Evolutionary conservation across 1,284 basidiomycete genomes (phyloP), one percentile per base, ranked within the genome.

Genomic region (Microbotryum intermedium): DNA sequence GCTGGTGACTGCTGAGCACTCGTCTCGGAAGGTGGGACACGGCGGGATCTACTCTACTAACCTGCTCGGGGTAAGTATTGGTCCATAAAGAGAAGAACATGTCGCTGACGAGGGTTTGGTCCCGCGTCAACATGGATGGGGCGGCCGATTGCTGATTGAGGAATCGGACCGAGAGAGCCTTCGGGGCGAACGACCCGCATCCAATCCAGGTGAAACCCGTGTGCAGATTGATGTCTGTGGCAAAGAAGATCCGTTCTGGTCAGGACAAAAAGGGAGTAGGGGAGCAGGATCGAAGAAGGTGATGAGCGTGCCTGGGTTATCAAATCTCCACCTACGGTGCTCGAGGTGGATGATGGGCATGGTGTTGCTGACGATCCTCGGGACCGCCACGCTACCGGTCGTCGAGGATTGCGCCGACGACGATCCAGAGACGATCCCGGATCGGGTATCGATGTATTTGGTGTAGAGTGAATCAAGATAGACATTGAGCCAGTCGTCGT

Each of bases 41-140:
- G 4, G 21, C 13, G 29, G 21, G n/a, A 23, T 16, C 18, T 16
- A 8, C 21, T 26, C 13, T 7, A 50, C 62, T 18, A 23, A 65
- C 62, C 57, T 65, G 53, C 26, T 67, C 62, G 1, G 69, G 67
- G 43, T 66, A 64, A 20, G 65, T 54, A 49, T 71, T 71, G 29
- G 64, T 57, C 68, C 69, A 71, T 7, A 69, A 28, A 18, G 60
- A 59, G 54, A 69, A 70, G 53, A 54, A 67, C 49, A 65, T 64
- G 50, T 66, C 64, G 21, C 59, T 60, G 16, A 64, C 53, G 26
- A 68, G 57, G 3, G 47, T 9, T 29, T 61, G 59, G 4, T 59
- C 50, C 16, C 62, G 50, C 4, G 30, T 45, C 42, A 68, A 53
- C 3, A 45, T 25, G 30, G 54, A 25, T 3, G 64, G 65, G 8